Evolutionary conservation across 192 early-diverging fungal species (phyloP).

Genomic region (Cladochytrium replicatum): DNA sequence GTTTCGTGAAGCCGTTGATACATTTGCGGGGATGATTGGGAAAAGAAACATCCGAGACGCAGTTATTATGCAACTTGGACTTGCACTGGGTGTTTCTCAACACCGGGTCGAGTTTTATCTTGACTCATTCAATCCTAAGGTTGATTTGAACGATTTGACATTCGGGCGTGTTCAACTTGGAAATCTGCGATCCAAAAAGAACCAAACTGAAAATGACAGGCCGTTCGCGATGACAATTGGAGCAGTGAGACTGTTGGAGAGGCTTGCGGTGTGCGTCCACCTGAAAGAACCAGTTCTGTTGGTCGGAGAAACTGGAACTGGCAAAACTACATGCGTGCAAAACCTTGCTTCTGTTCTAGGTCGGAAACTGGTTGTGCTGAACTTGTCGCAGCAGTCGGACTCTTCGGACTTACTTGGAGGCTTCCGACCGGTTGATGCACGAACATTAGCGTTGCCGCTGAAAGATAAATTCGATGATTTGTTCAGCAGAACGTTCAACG

Average conservation of each 20-base stretch:
- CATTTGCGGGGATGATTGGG: slow-evolving; percentile 72
- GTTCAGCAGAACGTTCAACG: slow-evolving; percentile 80
- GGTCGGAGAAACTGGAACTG: slow-evolving; percentile 95
- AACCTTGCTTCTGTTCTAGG: slow-evolving; percentile 69
- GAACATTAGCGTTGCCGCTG: slow-evolving; percentile 65
- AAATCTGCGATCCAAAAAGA: not conserved
- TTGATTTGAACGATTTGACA: no score
- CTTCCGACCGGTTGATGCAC: slow-evolving; percentile 89
- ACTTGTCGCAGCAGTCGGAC: slow-evolving; percentile 94
- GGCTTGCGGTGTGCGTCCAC: slow-evolving; percentile 68
- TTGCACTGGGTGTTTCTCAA: slow-evolving; percentile 52
- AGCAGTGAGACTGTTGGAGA: slow-evolving; percentile 71
- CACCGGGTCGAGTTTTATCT: slow-evolving; percentile 61
- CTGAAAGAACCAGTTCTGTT: slow-evolving; percentile 79
- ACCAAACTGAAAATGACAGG: slow-evolving; percentile 5
- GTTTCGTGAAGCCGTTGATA: slow-evolving; percentile 81
- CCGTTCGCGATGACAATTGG: slow-evolving; percentile 86
- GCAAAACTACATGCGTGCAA: slow-evolving; percentile 95
- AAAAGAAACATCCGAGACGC: slow-evolving; percentile 52
- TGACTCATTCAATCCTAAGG: slow-evolving; percentile 54
- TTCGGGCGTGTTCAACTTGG: no score
- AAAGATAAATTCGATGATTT: slow-evolving; percentile 77
- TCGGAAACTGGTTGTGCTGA: slow-evolving; percentile 76
- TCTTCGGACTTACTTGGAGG: slow-evolving; percentile 90
- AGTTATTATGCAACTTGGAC: slow-evolving; percentile 55